Conservation (phyloP, 148 eudicot genomes). For the Polygonum aviculare region DNA sequence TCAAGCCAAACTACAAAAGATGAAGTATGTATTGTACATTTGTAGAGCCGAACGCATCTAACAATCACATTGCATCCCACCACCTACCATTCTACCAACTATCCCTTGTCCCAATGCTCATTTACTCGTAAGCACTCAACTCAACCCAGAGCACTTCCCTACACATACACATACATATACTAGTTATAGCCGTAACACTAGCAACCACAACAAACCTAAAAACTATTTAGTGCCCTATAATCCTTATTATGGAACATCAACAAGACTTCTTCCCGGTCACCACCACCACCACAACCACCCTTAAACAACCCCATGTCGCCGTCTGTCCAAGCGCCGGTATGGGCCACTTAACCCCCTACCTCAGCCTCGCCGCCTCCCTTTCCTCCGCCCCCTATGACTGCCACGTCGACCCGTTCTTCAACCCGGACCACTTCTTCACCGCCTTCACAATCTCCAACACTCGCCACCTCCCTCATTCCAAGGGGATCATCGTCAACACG, state of each 20-base stretch:
- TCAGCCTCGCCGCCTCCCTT: conserved; percentile 46
- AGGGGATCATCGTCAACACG: conserved; percentile 22
- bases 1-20: too few relatives aligned
- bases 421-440: conserved; percentile 23
- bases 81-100: too few relatives aligned
- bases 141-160: too few relatives aligned
- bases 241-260: background rate
- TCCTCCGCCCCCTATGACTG: conserved; percentile 19
- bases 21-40: too few relatives aligned
- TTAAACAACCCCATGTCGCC: conserved; percentile 13
- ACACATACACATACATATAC: too few relatives aligned
- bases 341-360: conserved; percentile 66
- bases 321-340: conserved; percentile 54
- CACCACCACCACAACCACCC: background rate
- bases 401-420: conserved; percentile 27
- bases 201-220: too few relatives aligned
- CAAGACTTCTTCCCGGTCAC: background rate
- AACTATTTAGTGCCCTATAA: too few relatives aligned
- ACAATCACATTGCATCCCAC: too few relatives aligned
- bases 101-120: too few relatives aligned
- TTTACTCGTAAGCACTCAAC: too few relatives aligned
- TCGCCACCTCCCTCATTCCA: conserved; percentile 5
- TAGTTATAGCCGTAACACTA: too few relatives aligned
- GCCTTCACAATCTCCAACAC: conserved; percentile 4
- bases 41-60: too few relatives aligned